phyloP scores from a whole-genome alignment of 345 rosid genomes.

The Ceriops decandra region DNA sequence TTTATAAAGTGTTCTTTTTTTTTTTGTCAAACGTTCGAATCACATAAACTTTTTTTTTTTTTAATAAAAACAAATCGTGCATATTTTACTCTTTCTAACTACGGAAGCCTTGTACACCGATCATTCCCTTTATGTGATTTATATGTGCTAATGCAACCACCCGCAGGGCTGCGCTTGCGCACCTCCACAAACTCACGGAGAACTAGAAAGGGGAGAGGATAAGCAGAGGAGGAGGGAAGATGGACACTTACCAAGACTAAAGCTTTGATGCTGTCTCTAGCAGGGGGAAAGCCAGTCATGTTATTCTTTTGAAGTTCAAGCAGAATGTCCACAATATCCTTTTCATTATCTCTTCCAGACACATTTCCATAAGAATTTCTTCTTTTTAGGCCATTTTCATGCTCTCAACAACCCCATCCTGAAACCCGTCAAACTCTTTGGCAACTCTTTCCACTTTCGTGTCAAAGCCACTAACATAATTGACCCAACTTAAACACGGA shows the following conservation, averaged over 20 bases:
- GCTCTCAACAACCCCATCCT: constrained; percentile 25
- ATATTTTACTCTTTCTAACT: too few relatives aligned
- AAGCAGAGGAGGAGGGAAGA: background rate
- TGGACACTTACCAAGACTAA: constrained; percentile 24
- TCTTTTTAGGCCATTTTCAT: background rate
- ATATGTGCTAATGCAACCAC: too few relatives aligned
- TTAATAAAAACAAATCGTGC: too few relatives aligned
- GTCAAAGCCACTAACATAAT: constrained; percentile 26
- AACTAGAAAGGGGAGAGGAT: too few relatives aligned
- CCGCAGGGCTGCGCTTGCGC: too few relatives aligned
- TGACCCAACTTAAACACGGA: constrained; percentile 54
- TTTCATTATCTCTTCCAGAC: background rate
- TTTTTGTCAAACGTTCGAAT: too few relatives aligned
- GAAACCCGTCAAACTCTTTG: constrained; percentile 26
- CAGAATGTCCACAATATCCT: constrained; percentile 32
- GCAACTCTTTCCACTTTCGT: constrained; percentile 20
- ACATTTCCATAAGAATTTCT: background rate
- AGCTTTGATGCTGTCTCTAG: constrained; percentile 29
- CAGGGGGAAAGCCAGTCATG: constrained; percentile 6
- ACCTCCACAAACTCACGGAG: too few relatives aligned
- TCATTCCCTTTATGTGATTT: too few relatives aligned
- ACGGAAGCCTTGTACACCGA: too few relatives aligned
- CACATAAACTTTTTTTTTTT: too few relatives aligned
- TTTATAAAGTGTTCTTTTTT: too few relatives aligned
- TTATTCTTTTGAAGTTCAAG: constrained; percentile 22